These are phyloP conservation scores for Alternaria hordeiaustralica DNA, from an alignment of 2,329 filamentous ascomycete genomes.

Conservation along the genomic window DNA sequence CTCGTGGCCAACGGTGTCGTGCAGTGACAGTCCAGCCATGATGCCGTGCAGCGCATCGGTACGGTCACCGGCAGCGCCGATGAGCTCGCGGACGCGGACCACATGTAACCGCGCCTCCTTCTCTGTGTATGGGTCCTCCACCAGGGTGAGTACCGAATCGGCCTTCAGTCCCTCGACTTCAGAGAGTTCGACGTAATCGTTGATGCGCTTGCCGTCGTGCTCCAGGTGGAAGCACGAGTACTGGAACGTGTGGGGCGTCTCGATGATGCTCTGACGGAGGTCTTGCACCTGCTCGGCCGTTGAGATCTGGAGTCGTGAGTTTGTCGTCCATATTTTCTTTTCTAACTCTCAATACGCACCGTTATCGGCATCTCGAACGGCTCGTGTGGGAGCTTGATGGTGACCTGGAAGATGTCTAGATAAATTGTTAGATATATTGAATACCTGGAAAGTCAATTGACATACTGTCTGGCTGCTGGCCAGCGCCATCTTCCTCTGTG, in stretches of 20 bases:
- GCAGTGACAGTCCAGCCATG: constrained; percentile 82
- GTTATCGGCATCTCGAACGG: constrained; percentile 83
- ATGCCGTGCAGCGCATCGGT: constrained; percentile 88
- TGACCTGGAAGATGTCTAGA: constrained; percentile 70
- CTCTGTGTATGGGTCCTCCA: constrained; percentile 97
- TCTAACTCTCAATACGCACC: constrained; percentile 57
- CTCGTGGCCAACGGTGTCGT: constrained; percentile 72
- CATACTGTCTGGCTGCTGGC: constrained; percentile 43
- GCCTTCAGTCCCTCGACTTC: constrained; percentile 81
- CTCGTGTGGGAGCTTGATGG: constrained; percentile 80
- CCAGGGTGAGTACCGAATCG: constrained; percentile 78
- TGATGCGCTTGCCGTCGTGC: constrained; percentile 85
- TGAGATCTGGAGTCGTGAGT: constrained; percentile 68
- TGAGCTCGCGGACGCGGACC: constrained; percentile 86
- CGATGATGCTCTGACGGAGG: constrained; percentile 94
- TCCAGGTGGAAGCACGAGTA: constrained; percentile 99
- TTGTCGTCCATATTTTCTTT: background rate
- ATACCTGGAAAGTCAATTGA: background rate
- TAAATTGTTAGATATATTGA: constrained; percentile 6
- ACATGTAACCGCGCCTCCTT: constrained; percentile 97
- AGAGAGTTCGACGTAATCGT: constrained; percentile 91
- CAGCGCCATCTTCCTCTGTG: constrained; percentile 35
- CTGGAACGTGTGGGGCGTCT: constrained; percentile 89
- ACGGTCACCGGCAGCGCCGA: constrained; percentile 88
- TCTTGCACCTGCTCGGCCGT: constrained; percentile 97